phyloP scores from a whole-genome alignment of 2,329 filamentous ascomycete species.

The Calonectria crousiana region DNA sequence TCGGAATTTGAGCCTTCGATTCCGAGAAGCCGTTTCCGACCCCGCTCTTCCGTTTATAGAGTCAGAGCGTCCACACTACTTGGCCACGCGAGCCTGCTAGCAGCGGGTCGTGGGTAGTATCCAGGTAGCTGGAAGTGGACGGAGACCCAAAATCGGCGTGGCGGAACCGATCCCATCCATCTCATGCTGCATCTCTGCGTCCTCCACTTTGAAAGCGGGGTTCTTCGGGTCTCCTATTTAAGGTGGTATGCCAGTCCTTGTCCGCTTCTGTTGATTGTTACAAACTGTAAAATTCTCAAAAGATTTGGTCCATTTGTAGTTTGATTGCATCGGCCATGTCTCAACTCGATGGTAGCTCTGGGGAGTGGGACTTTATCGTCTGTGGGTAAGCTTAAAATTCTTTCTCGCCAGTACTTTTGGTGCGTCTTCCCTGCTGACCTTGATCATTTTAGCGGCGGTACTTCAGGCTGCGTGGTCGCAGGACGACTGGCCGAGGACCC shows the following conservation, averaged over 20 bases:
- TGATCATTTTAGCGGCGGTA: slow-evolving; percentile 46
- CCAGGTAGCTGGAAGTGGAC: neutral
- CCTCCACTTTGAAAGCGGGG: neutral
- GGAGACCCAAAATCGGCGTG: neutral
- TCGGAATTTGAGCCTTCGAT: neutral
- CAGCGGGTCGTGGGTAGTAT: neutral
- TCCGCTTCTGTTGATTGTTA: neutral
- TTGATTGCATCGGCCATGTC: neutral
- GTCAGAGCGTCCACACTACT: neutral
- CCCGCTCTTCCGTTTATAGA: neutral
- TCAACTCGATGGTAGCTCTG: neutral
- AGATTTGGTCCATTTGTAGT: neutral
- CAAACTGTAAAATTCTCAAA: neutral
- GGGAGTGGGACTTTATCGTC: slow-evolving; percentile 46
- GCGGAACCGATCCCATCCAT: neutral
- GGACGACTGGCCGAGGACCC: slow-evolving; percentile 50
- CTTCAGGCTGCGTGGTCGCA: slow-evolving; percentile 53
- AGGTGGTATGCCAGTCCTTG: neutral
- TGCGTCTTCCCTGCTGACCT: neutral
- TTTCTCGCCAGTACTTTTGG: neutral
- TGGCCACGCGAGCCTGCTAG: neutral
- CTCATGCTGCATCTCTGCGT: neutral
- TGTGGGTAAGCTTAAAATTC: slow-evolving; percentile 44
- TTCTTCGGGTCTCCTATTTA: neutral
- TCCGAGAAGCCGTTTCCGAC: slow-evolving; percentile 7